A percentile compares a stretch with the other conserved stretches of the same genome.
Evolutionary conservation across 2,329 filamentous ascomycete genomes (phyloP).

Genomic region (Hymenoscyphus repandus): DNA sequence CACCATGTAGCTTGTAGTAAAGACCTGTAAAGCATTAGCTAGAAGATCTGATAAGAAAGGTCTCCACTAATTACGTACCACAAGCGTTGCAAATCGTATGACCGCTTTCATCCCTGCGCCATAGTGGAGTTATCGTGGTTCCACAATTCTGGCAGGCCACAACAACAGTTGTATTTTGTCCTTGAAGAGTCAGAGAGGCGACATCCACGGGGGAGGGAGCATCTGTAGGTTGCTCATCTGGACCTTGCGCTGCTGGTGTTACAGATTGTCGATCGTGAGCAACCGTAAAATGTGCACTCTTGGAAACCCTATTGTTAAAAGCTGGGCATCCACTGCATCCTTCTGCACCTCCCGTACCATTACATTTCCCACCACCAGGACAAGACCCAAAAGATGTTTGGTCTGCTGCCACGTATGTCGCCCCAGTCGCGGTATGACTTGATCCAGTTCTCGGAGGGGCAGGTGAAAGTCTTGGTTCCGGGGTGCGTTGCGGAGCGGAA

Average conservation of each 20-base stretch:
- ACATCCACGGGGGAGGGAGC: conserved; percentile 43
- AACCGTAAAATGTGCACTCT: conserved; percentile 68
- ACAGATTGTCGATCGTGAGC: conserved; percentile 27
- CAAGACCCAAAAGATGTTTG: conserved; percentile 79
- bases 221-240: conserved; percentile 27
- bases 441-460: conserved; percentile 31
- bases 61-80: conserved; percentile 54
- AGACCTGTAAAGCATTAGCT: conserved; percentile 52
- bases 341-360: conserved; percentile 91
- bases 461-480: conserved; percentile 26
- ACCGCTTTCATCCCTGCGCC: conserved; percentile 88
- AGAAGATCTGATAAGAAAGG: neutral
- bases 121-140: conserved; percentile 92
- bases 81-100: conserved; percentile 99
- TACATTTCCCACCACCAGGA: conserved; percentile 89
- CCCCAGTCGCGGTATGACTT: conserved; percentile 37
- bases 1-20: conserved; percentile 90
- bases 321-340: conserved; percentile 94
- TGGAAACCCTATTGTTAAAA: conserved; percentile 94
- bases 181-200: conserved; percentile 40
- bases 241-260: conserved; percentile 19
- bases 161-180: conserved; percentile 53
- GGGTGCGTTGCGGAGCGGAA: conserved; percentile 20
- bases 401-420: conserved; percentile 74
- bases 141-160: conserved; percentile 96